These are phyloP conservation scores for Epithele typhae DNA, from an alignment of 768 basidiomycete genomes.

Conservation along the genomic window DNA sequence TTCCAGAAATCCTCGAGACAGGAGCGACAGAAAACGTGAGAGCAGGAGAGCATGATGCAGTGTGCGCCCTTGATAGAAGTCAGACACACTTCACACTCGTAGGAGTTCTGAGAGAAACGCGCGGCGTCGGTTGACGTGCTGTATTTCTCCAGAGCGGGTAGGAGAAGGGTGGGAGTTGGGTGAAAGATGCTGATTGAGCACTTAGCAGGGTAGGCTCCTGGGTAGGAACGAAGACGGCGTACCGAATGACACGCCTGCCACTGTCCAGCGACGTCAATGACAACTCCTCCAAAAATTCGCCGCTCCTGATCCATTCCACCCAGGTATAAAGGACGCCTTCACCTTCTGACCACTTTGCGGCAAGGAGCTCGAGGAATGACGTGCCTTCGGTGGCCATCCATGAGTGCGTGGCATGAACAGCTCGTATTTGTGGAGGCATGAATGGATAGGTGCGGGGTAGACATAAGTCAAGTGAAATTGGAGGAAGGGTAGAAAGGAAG, in stretches of 20 bases:
- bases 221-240: constrained; percentile 17
- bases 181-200: constrained; percentile 44
- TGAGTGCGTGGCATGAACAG: constrained; percentile 49
- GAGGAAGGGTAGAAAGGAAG: constrained; percentile 53
- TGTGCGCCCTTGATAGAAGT: constrained; percentile 67
- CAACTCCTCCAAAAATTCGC: constrained; percentile 53
- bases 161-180: constrained; percentile 50
- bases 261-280: constrained; percentile 32
- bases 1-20: constrained; percentile 83
- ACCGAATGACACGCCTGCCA: constrained; percentile 33
- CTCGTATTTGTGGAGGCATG: constrained; percentile 48
- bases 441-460: constrained; percentile 48
- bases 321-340: constrained; percentile 63
- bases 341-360: constrained; percentile 57
- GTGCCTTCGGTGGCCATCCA: constrained; percentile 47
- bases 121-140: constrained; percentile 42
- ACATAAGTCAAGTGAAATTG: constrained; percentile 51
- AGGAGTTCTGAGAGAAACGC: constrained; percentile 60
- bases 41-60: constrained; percentile 67
- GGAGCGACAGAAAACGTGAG: constrained; percentile 78
- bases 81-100: constrained; percentile 76
- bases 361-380: constrained; percentile 35
- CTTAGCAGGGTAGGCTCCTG: not conserved
- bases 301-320: constrained; percentile 68
- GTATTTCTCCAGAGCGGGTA: constrained; percentile 43